phyloP scores from a whole-genome alignment of 495 filamentous ascomycete genomes.

The Penicillium maclennaniae region DNA sequence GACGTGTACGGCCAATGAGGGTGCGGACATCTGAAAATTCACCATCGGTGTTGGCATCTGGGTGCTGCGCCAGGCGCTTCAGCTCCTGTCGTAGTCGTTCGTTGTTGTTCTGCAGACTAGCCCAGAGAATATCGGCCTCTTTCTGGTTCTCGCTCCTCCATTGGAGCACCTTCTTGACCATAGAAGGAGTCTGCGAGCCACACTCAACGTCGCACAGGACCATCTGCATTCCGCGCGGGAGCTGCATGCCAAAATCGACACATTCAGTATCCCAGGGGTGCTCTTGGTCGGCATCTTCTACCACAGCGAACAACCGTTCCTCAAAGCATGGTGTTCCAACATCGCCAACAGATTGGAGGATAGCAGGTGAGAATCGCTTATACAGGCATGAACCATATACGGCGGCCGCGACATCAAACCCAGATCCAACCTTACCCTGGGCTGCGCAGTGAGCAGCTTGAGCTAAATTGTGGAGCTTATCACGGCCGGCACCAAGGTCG shows the following conservation, averaged over 20 bases:
- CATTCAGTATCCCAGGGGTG: conserved; percentile 76
- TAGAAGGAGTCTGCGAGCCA: conserved; percentile 85
- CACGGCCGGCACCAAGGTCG: conserved; percentile 49
- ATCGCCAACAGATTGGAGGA: conserved; percentile 64
- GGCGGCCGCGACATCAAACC: conserved; percentile 94
- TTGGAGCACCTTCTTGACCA: conserved; percentile 85
- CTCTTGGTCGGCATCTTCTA: conserved; percentile 52
- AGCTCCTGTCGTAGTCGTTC: conserved; percentile 65
- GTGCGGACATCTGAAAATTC: conserved; percentile 36
- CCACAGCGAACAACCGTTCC: conserved; percentile 55
- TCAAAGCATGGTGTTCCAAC: conserved; percentile 62
- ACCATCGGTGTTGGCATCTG: conserved; percentile 23
- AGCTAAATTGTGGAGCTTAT: conserved; percentile 80
- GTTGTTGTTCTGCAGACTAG: conserved; percentile 67
- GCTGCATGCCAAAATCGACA: conserved; percentile 55
- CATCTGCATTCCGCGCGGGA: conserved; percentile 65
- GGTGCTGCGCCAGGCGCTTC: conserved; percentile 34
- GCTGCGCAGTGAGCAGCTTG: conserved; percentile 93
- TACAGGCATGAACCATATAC: conserved; percentile 89
- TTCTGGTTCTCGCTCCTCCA: conserved; percentile 70
- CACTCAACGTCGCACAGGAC: conserved; percentile 96
- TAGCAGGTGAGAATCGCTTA: conserved; percentile 78
- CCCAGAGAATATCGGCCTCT: conserved; percentile 69
- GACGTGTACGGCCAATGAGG: conserved; percentile 51
- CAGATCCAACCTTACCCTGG: conserved; percentile 92